These are phyloP conservation scores for Zalaria sp. DNA, from an alignment of 2,329 filamentous ascomycete species.

Conservation along the genomic window DNA sequence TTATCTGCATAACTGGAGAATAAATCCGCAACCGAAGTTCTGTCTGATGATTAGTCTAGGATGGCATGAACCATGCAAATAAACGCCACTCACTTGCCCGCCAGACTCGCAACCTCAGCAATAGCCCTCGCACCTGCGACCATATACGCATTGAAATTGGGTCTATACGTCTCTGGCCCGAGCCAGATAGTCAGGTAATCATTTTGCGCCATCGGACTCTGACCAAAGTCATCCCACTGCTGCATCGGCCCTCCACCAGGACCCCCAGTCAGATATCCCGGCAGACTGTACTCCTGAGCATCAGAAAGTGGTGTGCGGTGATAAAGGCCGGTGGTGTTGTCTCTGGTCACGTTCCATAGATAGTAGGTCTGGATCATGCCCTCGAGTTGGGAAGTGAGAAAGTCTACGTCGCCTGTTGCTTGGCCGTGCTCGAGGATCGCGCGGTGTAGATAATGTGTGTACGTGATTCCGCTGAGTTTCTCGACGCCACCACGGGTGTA, in stretches of 20 bases:
- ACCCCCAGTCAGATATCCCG: slow-evolving; percentile 21
- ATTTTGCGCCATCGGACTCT: slow-evolving; percentile 8
- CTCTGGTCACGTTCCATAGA: slow-evolving; percentile 24
- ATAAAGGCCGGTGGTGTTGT: slow-evolving; percentile 24
- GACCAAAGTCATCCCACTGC: slow-evolving; percentile 12
- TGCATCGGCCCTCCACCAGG: slow-evolving; percentile 11
- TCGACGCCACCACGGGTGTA: slow-evolving; percentile 25
- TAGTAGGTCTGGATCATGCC: slow-evolving; percentile 26
- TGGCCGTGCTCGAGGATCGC: slow-evolving; percentile 21
- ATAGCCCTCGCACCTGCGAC: slow-evolving; percentile 29
- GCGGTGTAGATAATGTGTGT: slow-evolving; percentile 25
- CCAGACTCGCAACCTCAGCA: slow-evolving; percentile 20
- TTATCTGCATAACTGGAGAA: slow-evolving; percentile 21
- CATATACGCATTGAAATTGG: slow-evolving; percentile 31
- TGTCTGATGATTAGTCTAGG: slow-evolving; percentile 1
- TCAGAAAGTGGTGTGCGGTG: slow-evolving; percentile 30
- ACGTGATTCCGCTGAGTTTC: slow-evolving; percentile 15
- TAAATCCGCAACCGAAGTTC: slow-evolving; percentile 14
- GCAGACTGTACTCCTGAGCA: slow-evolving; percentile 28
- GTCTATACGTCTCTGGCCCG: slow-evolving; percentile 28
- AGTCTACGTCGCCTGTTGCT: slow-evolving; percentile 24
- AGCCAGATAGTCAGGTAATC: slow-evolving; percentile 16
- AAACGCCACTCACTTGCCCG: slow-evolving; percentile 8
- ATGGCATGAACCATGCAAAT: background rate
- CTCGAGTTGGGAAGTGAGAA: slow-evolving; percentile 23